These are phyloP conservation scores for Plasmodium billcollinsi DNA, from an alignment of 169 alveolate genomes.

Conservation along the genomic window DNA sequence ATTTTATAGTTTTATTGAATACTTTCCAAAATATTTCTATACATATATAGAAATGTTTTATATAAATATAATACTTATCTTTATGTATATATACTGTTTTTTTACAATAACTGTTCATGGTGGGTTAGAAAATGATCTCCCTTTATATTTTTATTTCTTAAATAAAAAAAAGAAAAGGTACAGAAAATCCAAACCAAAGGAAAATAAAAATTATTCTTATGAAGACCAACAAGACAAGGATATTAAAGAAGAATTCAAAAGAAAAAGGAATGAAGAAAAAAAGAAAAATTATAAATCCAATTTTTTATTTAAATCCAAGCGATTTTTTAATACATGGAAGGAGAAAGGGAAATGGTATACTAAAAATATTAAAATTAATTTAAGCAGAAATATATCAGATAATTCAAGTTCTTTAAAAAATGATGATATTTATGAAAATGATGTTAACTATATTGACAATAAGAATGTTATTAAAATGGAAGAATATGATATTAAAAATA, in stretches of 20 bases:
- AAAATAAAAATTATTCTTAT: slow-evolving; percentile 13
- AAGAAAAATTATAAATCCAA: slow-evolving; percentile 40
- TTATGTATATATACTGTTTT: slow-evolving; percentile 42
- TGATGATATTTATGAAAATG: slow-evolving; percentile 8
- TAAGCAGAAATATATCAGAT: slow-evolving; percentile 22
- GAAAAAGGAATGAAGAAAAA: slow-evolving; percentile 50
- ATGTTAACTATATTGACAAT: background rate
- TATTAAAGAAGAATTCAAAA: slow-evolving; percentile 7
- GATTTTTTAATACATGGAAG: slow-evolving; percentile 53
- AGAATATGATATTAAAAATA: background rate
- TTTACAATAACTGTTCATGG: slow-evolving; percentile 63
- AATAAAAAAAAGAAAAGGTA: slow-evolving; percentile 51
- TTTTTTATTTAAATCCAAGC: slow-evolving; percentile 41
- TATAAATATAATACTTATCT: slow-evolving; percentile 56
- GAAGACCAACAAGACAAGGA: slow-evolving; percentile 7
- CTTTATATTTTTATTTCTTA: slow-evolving; percentile 59
- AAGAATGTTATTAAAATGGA: background rate
- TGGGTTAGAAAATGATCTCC: slow-evolving; percentile 63
- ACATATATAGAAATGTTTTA: slow-evolving; percentile 27
- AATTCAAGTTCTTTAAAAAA: slow-evolving; percentile 3
- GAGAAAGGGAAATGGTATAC: slow-evolving; percentile 43
- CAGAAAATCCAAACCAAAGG: slow-evolving; percentile 21
- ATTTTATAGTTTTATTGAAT: slow-evolving; percentile 51
- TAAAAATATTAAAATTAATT: slow-evolving; percentile 39
- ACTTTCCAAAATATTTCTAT: slow-evolving; percentile 56